Conservation (phyloP, 768 basidiomycete species). For the Leccinum aurantiacum region DNA sequence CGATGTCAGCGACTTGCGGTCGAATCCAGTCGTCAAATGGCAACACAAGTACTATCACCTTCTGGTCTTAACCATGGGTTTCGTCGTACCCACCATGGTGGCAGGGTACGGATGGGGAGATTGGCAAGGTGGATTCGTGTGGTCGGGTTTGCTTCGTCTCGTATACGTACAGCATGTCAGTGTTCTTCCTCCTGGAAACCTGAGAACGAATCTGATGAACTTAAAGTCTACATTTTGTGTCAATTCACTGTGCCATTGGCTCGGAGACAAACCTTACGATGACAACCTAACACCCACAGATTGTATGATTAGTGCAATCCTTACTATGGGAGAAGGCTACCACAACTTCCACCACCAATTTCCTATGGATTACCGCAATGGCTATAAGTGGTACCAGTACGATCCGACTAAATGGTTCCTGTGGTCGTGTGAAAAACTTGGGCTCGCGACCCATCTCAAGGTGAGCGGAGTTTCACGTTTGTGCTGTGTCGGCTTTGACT, state of each 20-base stretch:
- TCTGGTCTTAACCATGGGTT: conserved; percentile 64
- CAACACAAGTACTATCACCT: conserved; percentile 75
- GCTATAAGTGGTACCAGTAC: conserved; percentile 84
- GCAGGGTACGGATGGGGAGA: conserved; percentile 23
- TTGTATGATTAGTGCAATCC: conserved; percentile 80
- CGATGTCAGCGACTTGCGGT: conserved; percentile 78
- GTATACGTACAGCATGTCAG: conserved; percentile 81
- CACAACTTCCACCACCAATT: conserved; percentile 97
- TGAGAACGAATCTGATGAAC: not conserved
- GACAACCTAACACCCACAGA: conserved; percentile 89
- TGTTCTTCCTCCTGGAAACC: conserved; percentile 18
- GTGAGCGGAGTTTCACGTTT: conserved; percentile 8
- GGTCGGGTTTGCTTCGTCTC: conserved; percentile 50
- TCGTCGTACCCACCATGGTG: conserved; percentile 61
- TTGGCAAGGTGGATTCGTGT: conserved; percentile 26
- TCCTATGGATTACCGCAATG: conserved; percentile 96
- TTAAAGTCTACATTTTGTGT: conserved; percentile 86
- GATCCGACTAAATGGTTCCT: conserved; percentile 91
- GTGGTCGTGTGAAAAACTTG: conserved; percentile 43
- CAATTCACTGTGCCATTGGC: conserved; percentile 93
- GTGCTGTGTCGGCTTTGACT: not conserved
- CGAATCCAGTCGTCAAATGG: conserved; percentile 76
- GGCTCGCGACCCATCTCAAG: conserved; percentile 55
- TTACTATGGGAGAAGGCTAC: conserved; percentile 93
- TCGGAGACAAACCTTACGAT: conserved; percentile 86